These are phyloP conservation scores for Delitschia confertaspora DNA, from an alignment of 495 filamentous ascomycete species.

Conservation along the genomic window DNA sequence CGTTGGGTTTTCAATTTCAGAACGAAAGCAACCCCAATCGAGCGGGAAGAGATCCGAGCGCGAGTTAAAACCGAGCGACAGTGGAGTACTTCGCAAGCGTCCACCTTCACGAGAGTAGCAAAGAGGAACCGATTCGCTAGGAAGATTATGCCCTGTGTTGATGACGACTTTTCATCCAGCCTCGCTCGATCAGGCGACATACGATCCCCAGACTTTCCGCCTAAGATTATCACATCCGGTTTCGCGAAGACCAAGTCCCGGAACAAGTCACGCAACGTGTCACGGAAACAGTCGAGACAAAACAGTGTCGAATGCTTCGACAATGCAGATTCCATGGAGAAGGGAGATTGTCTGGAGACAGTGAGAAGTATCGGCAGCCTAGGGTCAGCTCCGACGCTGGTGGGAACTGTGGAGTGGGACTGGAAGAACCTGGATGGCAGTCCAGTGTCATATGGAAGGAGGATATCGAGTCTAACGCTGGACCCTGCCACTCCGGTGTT, in stretches of 20 bases:
- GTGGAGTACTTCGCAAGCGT: conserved; percentile 19
- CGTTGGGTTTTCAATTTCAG: conserved; percentile 26
- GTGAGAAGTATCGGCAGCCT: conserved; percentile 23
- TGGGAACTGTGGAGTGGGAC: conserved; percentile 15
- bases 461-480: conserved; percentile 18
- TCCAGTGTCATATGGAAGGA: conserved; percentile 14
- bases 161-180: conserved; percentile 20
- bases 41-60: conserved; percentile 21
- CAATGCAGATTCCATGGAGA: conserved; percentile 15
- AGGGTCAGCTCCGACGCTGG: conserved; percentile 20
- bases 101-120: conserved; percentile 17
- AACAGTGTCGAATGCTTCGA: conserved; percentile 16
- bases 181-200: conserved; percentile 9
- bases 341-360: conserved; percentile 20
- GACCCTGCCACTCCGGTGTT: background rate
- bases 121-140: conserved; percentile 10
- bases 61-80: conserved; percentile 15
- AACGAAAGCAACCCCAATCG: conserved; percentile 21
- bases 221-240: conserved; percentile 9
- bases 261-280: conserved; percentile 2
- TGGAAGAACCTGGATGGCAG: conserved; percentile 15
- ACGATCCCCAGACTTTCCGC: conserved; percentile 3
- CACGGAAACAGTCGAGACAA: conserved; percentile 8
- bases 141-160: conserved; percentile 23
- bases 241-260: conserved; percentile 10